Conservation (phyloP, 2,329 filamentous ascomycete genomes). For the Apiospora sp. region DNA sequence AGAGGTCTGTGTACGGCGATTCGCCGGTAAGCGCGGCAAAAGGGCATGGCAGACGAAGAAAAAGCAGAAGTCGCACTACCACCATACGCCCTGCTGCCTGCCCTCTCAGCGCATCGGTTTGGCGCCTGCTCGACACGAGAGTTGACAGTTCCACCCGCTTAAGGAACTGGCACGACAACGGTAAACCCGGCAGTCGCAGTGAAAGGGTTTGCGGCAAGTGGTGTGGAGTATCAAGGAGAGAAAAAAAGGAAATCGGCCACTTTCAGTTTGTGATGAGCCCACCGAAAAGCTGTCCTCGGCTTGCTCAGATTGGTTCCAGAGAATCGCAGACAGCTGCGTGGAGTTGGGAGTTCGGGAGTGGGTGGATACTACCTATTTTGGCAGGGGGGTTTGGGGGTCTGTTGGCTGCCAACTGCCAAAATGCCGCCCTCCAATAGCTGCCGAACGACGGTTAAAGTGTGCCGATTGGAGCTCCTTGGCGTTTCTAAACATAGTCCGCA, state of each 20-base stretch:
- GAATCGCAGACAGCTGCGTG: background rate
- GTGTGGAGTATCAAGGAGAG: background rate
- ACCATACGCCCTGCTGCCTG: no score
- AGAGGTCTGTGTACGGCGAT: background rate
- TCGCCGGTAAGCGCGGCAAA: background rate
- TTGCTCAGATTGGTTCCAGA: background rate
- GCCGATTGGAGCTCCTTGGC: no score
- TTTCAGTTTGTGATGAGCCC: background rate
- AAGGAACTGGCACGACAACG: background rate
- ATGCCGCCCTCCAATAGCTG: no score
- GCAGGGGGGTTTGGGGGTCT: no score
- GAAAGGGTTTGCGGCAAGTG: background rate
- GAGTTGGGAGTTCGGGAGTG: no score
- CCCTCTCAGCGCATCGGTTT: background rate
- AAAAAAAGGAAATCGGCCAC: background rate
- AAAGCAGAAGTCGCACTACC: background rate
- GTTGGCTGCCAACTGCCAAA: no score
- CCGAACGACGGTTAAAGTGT: no score
- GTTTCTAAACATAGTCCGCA: no score
- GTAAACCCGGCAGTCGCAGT: background rate
- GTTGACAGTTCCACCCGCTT: background rate
- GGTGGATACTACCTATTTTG: no score
- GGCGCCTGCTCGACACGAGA: background rate
- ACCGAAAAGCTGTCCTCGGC: background rate
- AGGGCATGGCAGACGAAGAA: background rate